phyloP scores from a whole-genome alignment of 352 stramenopile species.

The Globisporangium polare region DNA sequence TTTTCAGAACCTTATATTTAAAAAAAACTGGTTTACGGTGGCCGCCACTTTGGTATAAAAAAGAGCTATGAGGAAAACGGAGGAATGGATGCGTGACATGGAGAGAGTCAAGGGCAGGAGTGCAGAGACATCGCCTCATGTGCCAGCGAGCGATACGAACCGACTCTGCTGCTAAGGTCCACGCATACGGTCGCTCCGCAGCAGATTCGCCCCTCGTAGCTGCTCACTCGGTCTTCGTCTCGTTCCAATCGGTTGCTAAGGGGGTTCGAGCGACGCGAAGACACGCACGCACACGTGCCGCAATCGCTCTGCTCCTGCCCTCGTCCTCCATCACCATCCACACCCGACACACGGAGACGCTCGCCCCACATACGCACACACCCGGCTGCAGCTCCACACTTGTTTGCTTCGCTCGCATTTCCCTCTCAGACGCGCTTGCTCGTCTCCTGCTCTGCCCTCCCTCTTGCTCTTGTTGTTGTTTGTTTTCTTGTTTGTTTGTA shows the following conservation, averaged over 20 bases:
- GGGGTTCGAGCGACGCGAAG: neutral
- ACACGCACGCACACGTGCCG: neutral
- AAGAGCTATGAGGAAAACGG: neutral
- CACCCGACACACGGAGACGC: neutral
- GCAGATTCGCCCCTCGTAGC: neutral
- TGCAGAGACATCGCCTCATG: too few species aligned
- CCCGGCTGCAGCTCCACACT: neutral
- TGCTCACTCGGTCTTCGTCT: neutral
- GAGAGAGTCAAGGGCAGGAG: neutral
- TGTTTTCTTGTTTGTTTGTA: neutral
- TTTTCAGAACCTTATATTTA: slow-evolving; percentile 5
- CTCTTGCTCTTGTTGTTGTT: neutral
- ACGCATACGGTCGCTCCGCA: too few species aligned
- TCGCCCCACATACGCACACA: neutral
- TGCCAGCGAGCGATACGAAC: too few species aligned
- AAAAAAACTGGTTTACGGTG: slow-evolving; percentile 1
- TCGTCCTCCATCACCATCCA: neutral
- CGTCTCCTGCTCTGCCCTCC: neutral
- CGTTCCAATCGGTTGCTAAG: neutral
- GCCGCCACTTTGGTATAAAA: neutral
- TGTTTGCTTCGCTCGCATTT: neutral
- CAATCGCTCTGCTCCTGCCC: neutral
- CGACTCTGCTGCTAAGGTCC: too few species aligned
- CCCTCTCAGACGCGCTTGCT: too few species aligned
- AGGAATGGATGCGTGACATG: neutral